Percentiles rank a stretch among this genome's conserved stretches.
Evolutionary conservation across 2,329 filamentous ascomycete genomes (phyloP).

Genomic region (Monosporascus sp.): DNA sequence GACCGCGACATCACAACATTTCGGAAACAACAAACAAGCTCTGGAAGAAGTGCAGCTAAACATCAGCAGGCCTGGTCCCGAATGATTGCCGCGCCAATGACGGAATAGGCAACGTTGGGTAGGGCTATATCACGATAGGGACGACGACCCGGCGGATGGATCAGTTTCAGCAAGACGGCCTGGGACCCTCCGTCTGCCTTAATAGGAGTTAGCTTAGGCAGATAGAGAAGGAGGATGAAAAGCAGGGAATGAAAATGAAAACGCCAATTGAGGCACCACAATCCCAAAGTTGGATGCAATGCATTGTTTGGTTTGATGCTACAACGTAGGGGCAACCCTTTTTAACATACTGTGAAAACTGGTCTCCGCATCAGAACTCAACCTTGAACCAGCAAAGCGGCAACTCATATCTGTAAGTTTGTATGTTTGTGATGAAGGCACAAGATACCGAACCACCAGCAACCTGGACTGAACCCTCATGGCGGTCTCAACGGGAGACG

Average conservation of each 20-base stretch:
- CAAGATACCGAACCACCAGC: no score
- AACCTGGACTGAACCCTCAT: no score
- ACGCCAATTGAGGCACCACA: neutral
- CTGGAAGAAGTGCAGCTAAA: neutral
- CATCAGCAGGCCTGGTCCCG: neutral
- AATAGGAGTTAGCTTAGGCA: neutral
- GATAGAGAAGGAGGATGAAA: neutral
- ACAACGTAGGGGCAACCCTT: no score
- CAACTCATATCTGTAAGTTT: no score
- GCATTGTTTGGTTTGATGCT: no score
- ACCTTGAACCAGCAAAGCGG: no score
- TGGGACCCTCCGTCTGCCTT: neutral
- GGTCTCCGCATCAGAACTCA: no score
- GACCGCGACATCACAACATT: neutral
- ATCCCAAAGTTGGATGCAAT: no score
- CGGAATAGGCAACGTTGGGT: neutral
- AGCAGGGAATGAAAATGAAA: neutral
- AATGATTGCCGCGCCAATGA: neutral
- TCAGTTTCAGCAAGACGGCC: neutral
- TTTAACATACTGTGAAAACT: no score
- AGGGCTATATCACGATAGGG: neutral
- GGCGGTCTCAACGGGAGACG: no score
- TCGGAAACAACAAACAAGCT: neutral
- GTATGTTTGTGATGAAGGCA: no score
- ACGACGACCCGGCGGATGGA: neutral